Evolutionary conservation across 129 eudicot genomes (phyloP).

Genomic region (Helianthus annuus): DNA sequence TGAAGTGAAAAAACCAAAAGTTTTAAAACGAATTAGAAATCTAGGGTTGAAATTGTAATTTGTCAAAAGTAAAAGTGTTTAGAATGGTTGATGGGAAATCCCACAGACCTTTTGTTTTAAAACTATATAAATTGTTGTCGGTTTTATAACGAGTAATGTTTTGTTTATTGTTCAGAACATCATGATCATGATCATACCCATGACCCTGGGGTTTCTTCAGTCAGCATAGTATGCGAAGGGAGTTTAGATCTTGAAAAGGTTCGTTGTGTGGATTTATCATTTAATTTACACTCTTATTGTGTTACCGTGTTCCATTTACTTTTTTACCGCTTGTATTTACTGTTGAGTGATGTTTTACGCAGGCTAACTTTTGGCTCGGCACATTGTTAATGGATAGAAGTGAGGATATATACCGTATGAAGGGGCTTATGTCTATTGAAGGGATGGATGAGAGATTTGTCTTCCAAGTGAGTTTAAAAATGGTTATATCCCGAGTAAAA

Average conservation of each 20-base stretch:
- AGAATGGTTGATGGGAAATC: too few species aligned
- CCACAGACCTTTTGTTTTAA: too few species aligned
- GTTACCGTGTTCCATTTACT: background rate
- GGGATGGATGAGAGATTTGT: conserved; percentile 98
- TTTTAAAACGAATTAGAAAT: too few species aligned
- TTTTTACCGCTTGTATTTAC: background rate
- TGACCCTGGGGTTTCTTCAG: conserved; percentile 94
- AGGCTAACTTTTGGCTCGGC: conserved; percentile 98
- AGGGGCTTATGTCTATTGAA: conserved; percentile 81
- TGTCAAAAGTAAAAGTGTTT: too few species aligned
- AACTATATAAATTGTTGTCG: background rate
- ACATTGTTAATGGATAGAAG: conserved; percentile 75
- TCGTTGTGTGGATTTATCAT: conserved; percentile 19
- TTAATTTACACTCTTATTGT: conserved; percentile 1
- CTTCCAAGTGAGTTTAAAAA: conserved; percentile 66
- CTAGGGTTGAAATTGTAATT: too few species aligned
- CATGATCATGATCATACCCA: conserved; percentile 97
- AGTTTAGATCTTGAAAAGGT: conserved; percentile 91
- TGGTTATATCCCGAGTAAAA: background rate
- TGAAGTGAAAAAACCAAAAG: too few species aligned
- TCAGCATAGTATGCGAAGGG: conserved; percentile 94
- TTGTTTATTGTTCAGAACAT: conserved; percentile 59
- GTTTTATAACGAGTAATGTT: background rate
- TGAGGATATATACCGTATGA: conserved; percentile 97
- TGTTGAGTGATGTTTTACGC: conserved; percentile 21